Evolutionary conservation across 139 green algal genomes (phyloP).

Genomic region (Coccomyxa sp.): DNA sequence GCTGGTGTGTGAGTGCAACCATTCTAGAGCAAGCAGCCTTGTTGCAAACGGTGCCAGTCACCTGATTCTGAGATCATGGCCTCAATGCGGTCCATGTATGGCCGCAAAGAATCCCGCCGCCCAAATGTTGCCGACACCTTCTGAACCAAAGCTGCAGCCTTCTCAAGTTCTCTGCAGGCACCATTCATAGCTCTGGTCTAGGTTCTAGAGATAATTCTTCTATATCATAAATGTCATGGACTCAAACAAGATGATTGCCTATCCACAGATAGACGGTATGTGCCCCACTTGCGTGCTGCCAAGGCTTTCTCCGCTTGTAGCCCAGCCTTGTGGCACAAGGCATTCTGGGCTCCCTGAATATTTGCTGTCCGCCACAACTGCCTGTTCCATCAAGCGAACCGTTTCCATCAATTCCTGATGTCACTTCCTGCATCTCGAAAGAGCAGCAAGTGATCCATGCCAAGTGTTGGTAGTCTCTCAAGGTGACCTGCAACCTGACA

Average conservation of each 20-base stretch:
- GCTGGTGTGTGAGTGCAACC: background rate
- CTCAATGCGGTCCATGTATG: slow-evolving; percentile 40
- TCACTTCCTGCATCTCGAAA: no score
- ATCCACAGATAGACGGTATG: background rate
- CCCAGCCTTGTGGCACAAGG: slow-evolving; percentile 39
- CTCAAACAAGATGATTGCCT: background rate
- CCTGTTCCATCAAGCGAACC: background rate
- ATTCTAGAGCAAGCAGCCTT: background rate
- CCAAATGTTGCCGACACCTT: slow-evolving; percentile 29
- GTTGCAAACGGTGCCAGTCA: background rate
- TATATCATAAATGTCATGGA: background rate
- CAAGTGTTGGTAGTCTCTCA: no score
- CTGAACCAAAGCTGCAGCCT: slow-evolving; percentile 17
- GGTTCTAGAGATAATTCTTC: background rate
- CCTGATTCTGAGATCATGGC: slow-evolving; percentile 16
- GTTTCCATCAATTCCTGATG: no score
- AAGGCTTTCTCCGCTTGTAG: slow-evolving; percentile 25
- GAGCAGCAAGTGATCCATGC: no score
- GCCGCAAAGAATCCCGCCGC: slow-evolving; percentile 22
- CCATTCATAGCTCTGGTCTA: background rate
- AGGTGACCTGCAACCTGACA: no score
- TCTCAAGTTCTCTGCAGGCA: slow-evolving; percentile 22
- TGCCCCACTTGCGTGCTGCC: slow-evolving; percentile 14
- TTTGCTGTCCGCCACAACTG: slow-evolving; percentile 46
- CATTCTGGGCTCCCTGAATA: slow-evolving; percentile 14